phyloP scores from a whole-genome alignment of 129 eudicot genomes.

The Tanacetum coccineum region DNA sequence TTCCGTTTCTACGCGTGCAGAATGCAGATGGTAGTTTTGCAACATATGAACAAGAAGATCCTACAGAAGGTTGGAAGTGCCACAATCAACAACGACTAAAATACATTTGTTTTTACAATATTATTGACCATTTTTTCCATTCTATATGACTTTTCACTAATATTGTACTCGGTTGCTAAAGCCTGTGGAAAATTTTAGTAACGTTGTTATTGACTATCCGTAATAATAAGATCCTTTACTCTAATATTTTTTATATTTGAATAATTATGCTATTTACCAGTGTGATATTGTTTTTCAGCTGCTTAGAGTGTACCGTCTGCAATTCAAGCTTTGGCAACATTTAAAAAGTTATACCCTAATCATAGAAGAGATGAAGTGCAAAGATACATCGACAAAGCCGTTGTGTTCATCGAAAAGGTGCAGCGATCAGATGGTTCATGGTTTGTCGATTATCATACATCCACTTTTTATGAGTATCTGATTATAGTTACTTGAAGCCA shows the following conservation, averaged over 20 bases:
- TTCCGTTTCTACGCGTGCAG: constrained; percentile 28
- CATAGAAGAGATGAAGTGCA: constrained; percentile 9
- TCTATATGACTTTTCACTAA: too few relatives aligned
- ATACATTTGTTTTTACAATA: constrained; percentile 8
- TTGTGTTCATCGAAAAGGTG: background rate
- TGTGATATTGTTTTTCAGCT: background rate
- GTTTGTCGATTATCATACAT: background rate
- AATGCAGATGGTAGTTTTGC: constrained; percentile 82
- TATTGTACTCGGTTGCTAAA: constrained; percentile 50
- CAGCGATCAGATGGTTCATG: constrained; percentile 13
- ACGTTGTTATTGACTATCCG: constrained; percentile 29
- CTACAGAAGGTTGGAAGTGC: constrained; percentile 85
- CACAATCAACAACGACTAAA: too few relatives aligned
- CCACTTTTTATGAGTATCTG: too few relatives aligned
- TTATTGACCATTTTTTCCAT: background rate
- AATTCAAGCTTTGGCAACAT: background rate
- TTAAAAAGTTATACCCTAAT: constrained; percentile 2
- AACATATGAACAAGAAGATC: constrained; percentile 95
- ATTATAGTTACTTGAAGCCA: too few relatives aligned
- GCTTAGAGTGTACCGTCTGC: constrained; percentile 12
- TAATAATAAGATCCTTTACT: background rate
- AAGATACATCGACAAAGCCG: background rate
- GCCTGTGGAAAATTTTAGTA: constrained; percentile 97
- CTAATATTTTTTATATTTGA: background rate
- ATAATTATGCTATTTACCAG: background rate